Evolutionary conservation across 371 early-diverging fungal species (phyloP).

Genomic region (Rhizopus delemar): DNA sequence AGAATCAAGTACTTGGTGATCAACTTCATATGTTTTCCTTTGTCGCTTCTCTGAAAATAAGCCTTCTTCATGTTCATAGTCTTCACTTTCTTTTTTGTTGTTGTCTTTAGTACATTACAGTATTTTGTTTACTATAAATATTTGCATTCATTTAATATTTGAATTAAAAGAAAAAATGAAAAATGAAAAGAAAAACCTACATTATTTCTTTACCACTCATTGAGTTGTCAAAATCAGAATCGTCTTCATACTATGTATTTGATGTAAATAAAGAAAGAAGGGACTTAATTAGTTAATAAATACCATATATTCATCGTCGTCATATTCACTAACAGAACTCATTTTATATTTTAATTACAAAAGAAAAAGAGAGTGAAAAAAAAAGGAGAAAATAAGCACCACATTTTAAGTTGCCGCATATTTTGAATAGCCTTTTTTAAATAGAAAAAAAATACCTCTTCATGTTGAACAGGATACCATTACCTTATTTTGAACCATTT

Average conservation of each 20-base stretch:
- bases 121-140: not conserved
- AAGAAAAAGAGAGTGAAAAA: conserved; percentile 1
- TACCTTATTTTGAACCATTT: too few relatives aligned
- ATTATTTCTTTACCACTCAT: conserved; percentile 30
- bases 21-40: conserved; percentile 46
- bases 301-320: conserved; percentile 33
- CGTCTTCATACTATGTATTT: conserved; percentile 24
- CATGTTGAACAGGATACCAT: too few relatives aligned
- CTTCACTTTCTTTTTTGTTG: conserved; percentile 29
- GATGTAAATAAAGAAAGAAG: not conserved
- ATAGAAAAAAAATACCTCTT: too few relatives aligned
- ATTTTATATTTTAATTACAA: conserved; percentile 10
- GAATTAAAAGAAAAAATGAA: too few relatives aligned
- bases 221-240: conserved; percentile 35
- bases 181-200: not conserved
- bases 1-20: conserved; percentile 34
- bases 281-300: not conserved
- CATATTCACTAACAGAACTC: conserved; percentile 30
- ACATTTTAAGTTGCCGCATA: too few relatives aligned
- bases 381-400: conserved; percentile 3
- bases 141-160: too few relatives aligned
- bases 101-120: not conserved
- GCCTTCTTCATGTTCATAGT: conserved; percentile 39
- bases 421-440: too few relatives aligned
- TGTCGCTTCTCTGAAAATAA: conserved; percentile 36